Percentiles rank a stretch among this genome's conserved stretches.
phyloP scores from a whole-genome alignment of 1,284 basidiomycete species.

The Ustilago vetiveriae region DNA sequence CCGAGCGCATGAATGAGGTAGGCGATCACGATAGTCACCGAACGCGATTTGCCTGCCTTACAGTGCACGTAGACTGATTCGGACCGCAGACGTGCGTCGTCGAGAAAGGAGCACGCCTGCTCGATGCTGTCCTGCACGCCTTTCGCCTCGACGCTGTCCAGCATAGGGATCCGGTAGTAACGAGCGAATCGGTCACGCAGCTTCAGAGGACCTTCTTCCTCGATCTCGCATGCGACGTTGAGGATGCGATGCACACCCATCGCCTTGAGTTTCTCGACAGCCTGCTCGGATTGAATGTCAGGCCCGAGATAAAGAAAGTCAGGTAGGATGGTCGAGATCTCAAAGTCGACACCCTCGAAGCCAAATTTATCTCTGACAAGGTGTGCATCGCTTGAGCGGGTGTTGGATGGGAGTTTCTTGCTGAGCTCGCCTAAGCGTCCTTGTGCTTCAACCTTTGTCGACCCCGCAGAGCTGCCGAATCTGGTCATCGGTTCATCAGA shows the following conservation, averaged over 20 bases:
- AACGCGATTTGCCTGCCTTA: constrained; percentile 93
- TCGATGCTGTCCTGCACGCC: constrained; percentile 83
- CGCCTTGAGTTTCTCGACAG: constrained; percentile 77
- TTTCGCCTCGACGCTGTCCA: constrained; percentile 92
- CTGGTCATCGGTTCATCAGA: not conserved
- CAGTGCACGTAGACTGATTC: constrained; percentile 94
- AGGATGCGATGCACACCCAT: constrained; percentile 87
- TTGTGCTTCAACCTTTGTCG: not conserved
- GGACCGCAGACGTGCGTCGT: constrained; percentile 87
- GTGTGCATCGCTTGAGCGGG: not conserved
- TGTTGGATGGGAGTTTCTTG: not conserved
- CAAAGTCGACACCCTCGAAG: constrained; percentile 28
- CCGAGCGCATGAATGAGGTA: constrained; percentile 96
- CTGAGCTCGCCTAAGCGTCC: not conserved
- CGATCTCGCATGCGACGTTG: constrained; percentile 83
- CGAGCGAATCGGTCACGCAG: constrained; percentile 73
- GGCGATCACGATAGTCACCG: constrained; percentile 95
- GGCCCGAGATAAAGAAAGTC: constrained; percentile 90
- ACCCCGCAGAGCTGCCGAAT: not conserved
- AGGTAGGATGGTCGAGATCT: constrained; percentile 75
- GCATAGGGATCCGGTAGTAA: constrained; percentile 87
- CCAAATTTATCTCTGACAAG: constrained; percentile 8
- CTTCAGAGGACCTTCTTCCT: constrained; percentile 40
- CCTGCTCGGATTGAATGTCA: constrained; percentile 78
- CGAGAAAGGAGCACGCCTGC: constrained; percentile 85